Base-by-base conservation (phyloP, 768 basidiomycete genomes). In the Pleurotus platypus region DNA sequence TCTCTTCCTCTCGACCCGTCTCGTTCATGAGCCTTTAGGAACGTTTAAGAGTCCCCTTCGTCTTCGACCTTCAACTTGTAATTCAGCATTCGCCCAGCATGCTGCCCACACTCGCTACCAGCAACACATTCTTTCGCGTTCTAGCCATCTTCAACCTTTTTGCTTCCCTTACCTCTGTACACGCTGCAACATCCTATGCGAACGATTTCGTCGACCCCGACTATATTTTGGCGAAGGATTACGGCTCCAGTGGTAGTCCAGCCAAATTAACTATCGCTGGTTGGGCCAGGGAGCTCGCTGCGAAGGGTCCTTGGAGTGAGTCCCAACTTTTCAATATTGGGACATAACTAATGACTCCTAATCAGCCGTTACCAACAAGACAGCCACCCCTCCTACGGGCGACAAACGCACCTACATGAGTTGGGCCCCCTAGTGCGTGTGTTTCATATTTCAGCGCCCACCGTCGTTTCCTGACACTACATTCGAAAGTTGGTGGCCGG, bases 381-480 rank as follows among this genome's bases (percentile, higher is more conserved):
- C 73, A 15, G 71, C 78, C 27, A 64, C 69, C 4, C 75, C 84
- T 1, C 82, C 82, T 2, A 77, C 78, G 16, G 81, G 81, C 1
- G 72, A 83, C 63, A 73, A 74, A 35, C 81, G 84, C 59, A 85
- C 86, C 63, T 88, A 85, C 64, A 75, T 87, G 78, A 86, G 84
- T 65, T 86, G 83, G 81, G 81, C 84, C 12, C 85, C 86, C 40
- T 88, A 87, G 85, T 86, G 67, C 46, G 82, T 66, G 11, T 35
- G 12, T 27, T 39, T 15, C 46, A 39, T 43, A 48, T 38, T 49
- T 46, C 57, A 27, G 49, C 7, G 9, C 49, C 22, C 22, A 8
- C 9, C 3, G n/a, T 42, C 11, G 3, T 35, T 46, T 37, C 43
- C 38, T 0, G 39, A 49, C 4, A 45, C 24, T 30, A 20, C 30